phyloP scores from a whole-genome alignment of 2,329 filamentous ascomycete species.

The Tolypocladium paradoxum region DNA sequence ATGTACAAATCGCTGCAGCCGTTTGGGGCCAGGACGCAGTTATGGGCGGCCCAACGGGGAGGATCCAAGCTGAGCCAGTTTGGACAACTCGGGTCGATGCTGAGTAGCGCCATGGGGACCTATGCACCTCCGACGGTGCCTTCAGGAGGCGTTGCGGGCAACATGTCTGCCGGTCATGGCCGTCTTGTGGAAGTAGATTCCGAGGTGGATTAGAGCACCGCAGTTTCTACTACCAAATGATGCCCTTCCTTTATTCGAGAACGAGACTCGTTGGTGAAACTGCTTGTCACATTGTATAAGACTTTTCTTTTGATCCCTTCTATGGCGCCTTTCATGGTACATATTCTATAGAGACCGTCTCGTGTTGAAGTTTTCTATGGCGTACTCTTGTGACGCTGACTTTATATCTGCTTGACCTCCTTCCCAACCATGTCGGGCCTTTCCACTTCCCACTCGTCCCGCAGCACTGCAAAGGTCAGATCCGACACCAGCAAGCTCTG shows the following conservation, averaged over 20 bases:
- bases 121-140: slow-evolving; percentile 8
- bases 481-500: slow-evolving; percentile 82
- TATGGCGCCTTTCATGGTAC: not conserved
- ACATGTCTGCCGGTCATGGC: slow-evolving; percentile 8
- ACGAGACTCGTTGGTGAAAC: not conserved
- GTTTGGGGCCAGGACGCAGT: slow-evolving; percentile 33
- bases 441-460: slow-evolving; percentile 91
- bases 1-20: slow-evolving; percentile 30
- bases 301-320: not conserved
- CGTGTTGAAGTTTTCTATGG: not conserved
- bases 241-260: slow-evolving; percentile 2
- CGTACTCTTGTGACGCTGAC: not conserved
- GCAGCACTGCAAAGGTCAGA: slow-evolving; percentile 72
- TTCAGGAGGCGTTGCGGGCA: slow-evolving; percentile 2
- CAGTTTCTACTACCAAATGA: slow-evolving; percentile 8
- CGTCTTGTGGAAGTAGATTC: slow-evolving; percentile 24
- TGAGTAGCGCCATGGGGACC: slow-evolving; percentile 23
- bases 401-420: slow-evolving; percentile 72
- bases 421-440: slow-evolving; percentile 83
- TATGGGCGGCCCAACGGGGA: slow-evolving; percentile 25
- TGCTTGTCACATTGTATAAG: not conserved
- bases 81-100: slow-evolving; percentile 36
- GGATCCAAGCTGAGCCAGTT: slow-evolving; percentile 28
- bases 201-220: slow-evolving; percentile 19
- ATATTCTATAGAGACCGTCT: not conserved